Conservation (phyloP, 2,329 filamentous ascomycete genomes). For the Emergomyces pasteurianus region DNA sequence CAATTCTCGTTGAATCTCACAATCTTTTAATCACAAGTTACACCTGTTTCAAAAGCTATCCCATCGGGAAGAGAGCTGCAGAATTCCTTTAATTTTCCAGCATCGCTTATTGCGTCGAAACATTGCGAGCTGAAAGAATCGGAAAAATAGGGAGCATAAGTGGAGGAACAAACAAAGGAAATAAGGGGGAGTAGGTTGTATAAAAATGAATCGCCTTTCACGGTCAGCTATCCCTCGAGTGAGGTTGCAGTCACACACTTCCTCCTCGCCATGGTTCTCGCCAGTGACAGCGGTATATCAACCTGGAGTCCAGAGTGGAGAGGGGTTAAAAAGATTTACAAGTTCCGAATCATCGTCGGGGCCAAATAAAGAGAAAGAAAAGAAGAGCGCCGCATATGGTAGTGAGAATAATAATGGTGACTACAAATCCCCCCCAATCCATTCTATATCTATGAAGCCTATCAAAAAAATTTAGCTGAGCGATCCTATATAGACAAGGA, state of each 20-base stretch:
- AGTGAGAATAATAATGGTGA: neutral
- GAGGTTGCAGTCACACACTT: neutral
- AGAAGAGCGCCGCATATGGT: neutral
- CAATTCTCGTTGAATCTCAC: neutral
- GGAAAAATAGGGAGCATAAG: neutral
- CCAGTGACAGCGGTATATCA: neutral
- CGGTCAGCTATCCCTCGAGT: neutral
- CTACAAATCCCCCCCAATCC: neutral
- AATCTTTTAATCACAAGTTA: neutral
- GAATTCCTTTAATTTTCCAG: neutral
- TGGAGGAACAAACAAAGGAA: neutral
- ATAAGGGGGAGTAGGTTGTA: neutral
- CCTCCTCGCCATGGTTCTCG: neutral
- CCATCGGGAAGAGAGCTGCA: neutral
- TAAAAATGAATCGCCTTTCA: neutral
- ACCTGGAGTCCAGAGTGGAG: neutral
- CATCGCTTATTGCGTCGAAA: neutral
- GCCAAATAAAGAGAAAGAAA: neutral
- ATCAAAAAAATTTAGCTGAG: neutral
- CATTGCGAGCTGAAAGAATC: neutral
- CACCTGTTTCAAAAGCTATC: neutral
- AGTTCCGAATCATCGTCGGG: neutral
- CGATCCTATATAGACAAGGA: neutral
- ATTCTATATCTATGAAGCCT: neutral
- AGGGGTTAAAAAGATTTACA: neutral